These are phyloP conservation scores for Fusarium floridanum DNA, from an alignment of 2,329 filamentous ascomycete species.

Conservation along the genomic window DNA sequence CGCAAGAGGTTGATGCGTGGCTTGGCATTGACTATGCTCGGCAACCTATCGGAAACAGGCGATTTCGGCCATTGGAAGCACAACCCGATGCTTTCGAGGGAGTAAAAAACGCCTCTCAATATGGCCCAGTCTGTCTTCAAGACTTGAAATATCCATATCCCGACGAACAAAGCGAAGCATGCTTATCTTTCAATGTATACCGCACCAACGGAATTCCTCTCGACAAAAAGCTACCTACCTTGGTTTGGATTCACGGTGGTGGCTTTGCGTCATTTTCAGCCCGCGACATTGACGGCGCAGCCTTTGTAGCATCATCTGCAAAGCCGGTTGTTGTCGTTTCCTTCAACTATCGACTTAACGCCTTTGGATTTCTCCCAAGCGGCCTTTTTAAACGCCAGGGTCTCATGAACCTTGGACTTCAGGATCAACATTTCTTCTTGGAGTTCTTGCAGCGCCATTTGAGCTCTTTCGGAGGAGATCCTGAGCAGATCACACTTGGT, in stretches of 20 bases:
- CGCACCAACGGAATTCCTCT: neutral
- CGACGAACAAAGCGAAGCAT: constrained; percentile 8
- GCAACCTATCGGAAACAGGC: constrained; percentile 7
- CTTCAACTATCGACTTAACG: constrained; percentile 15
- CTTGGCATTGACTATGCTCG: constrained; percentile 10
- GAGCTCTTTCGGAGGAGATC: constrained; percentile 1
- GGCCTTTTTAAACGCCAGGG: neutral
- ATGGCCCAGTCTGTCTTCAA: constrained; percentile 6
- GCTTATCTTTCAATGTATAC: constrained; percentile 13
- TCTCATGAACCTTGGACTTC: neutral
- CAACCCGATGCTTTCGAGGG: neutral
- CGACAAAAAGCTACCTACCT: neutral
- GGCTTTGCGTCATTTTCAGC: constrained; percentile 18
- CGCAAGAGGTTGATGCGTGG: neutral
- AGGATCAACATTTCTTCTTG: constrained; percentile 8
- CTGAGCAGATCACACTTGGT: neutral
- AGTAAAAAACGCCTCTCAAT: constrained; percentile 6
- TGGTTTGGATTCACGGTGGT: constrained; percentile 16
- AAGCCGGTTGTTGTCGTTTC: neutral
- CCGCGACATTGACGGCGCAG: constrained; percentile 4
- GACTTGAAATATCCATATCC: constrained; percentile 9
- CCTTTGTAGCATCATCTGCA: constrained; percentile 7
- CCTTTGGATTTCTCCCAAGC: constrained; percentile 11
- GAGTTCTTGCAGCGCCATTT: neutral
- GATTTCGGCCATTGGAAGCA: neutral